Conservation (phyloP, 177 flowering plant genomes). For the Vitis hybrid region DNA sequence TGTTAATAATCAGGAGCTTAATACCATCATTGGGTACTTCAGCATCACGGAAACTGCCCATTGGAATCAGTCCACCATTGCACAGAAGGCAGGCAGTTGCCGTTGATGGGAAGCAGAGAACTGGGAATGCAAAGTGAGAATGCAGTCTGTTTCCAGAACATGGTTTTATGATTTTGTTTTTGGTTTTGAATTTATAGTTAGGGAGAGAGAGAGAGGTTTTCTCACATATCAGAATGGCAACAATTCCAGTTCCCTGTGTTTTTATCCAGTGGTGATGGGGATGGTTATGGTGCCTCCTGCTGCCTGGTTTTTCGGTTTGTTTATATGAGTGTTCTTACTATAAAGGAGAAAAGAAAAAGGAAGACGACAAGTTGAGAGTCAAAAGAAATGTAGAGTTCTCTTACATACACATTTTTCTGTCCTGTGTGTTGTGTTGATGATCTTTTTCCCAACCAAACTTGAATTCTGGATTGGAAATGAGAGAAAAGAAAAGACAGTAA, state of each 20-base stretch:
- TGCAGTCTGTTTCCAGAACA: not conserved
- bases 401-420: no score
- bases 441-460: no score
- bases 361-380: slow-evolving; percentile 3
- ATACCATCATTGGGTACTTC: slow-evolving; percentile 54
- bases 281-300: slow-evolving; percentile 10
- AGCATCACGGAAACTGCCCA: slow-evolving; percentile 45
- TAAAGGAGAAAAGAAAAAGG: not conserved
- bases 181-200: slow-evolving; percentile 9
- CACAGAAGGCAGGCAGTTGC: slow-evolving; percentile 32
- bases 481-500: not conserved
- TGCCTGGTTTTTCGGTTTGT: slow-evolving; percentile 15
- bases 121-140: slow-evolving; percentile 44
- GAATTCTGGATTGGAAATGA: not conserved
- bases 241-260: slow-evolving; percentile 30
- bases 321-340: slow-evolving; percentile 11
- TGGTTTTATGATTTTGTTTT: slow-evolving; percentile 14
- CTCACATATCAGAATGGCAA: slow-evolving; percentile 22
- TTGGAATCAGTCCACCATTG: slow-evolving; percentile 32
- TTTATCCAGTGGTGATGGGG: slow-evolving; percentile 19
- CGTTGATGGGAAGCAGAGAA: slow-evolving; percentile 47
- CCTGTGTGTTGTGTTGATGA: no score
- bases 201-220: slow-evolving; percentile 22
- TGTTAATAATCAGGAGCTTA: slow-evolving; percentile 31
- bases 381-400: not conserved